These are phyloP conservation scores for Aspergillus texensis DNA, from an alignment of 2,329 filamentous ascomycete genomes.

Conservation along the genomic window DNA sequence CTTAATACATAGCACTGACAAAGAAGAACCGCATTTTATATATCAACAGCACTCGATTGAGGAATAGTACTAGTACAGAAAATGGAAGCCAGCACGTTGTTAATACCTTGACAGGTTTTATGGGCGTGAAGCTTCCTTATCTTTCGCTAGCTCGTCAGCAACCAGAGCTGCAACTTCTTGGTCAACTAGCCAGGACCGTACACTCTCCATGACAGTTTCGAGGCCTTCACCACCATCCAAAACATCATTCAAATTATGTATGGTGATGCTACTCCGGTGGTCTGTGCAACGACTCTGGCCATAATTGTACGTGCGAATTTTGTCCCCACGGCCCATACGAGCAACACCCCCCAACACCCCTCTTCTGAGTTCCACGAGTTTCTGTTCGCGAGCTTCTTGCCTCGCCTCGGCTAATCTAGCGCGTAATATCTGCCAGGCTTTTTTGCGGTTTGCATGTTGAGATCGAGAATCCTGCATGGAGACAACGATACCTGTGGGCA, in stretches of 20 bases:
- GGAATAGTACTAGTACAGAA: constrained; percentile 12
- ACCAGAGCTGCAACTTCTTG: constrained; percentile 74
- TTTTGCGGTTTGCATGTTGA: constrained; percentile 84
- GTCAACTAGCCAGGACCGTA: constrained; percentile 73
- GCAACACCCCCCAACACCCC: constrained; percentile 76
- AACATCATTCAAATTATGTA: constrained; percentile 80
- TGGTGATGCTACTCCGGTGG: constrained; percentile 77
- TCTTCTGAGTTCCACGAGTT: constrained; percentile 72
- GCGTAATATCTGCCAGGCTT: constrained; percentile 82
- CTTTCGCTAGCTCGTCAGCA: constrained; percentile 60
- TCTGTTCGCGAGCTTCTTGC: constrained; percentile 81
- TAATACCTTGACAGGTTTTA: constrained; percentile 9
- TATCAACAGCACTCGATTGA: neutral
- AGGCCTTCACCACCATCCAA: constrained; percentile 73
- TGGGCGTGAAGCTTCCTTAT: constrained; percentile 15
- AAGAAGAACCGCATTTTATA: neutral
- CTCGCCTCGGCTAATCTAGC: constrained; percentile 78
- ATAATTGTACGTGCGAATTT: constrained; percentile 90
- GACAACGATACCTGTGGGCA: constrained; percentile 82
- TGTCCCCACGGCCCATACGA: constrained; percentile 85
- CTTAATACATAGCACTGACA: neutral
- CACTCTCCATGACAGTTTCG: constrained; percentile 75
- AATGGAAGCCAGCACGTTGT: neutral
- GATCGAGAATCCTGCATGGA: constrained; percentile 92
- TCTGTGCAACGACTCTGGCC: constrained; percentile 82